Conservation (phyloP, 1,139 yeast genomes). For the Suhomyces anneliseae region DNA sequence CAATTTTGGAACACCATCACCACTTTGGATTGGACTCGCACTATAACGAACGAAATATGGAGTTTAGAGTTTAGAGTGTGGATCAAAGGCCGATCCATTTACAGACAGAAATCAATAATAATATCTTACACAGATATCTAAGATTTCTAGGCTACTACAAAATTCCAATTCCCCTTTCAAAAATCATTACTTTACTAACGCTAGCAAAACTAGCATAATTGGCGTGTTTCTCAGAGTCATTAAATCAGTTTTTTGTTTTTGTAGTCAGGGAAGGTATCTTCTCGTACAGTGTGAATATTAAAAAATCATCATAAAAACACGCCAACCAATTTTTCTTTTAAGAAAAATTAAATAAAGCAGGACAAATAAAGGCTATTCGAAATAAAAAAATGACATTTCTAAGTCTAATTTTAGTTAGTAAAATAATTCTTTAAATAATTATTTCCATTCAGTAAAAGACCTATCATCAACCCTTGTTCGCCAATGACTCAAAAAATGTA, state of each 20-base stretch:
- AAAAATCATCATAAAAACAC: conserved; percentile 48
- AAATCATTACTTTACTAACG: no score
- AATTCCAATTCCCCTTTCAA: no score
- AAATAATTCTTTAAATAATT: background rate
- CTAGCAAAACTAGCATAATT: no score
- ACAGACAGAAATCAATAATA: background rate
- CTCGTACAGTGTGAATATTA: conserved; percentile 68
- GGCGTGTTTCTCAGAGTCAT: conserved; percentile 59
- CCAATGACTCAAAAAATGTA: conserved; percentile 63
- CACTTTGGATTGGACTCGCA: no score
- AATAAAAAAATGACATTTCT: conserved; percentile 9
- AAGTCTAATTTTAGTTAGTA: conserved; percentile 9
- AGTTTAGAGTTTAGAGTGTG: no score
- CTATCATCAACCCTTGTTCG: conserved; percentile 62
- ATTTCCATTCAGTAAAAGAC: conserved; percentile 44
- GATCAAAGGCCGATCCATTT: background rate
- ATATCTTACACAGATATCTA: no score
- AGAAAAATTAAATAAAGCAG: background rate
- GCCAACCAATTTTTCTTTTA: background rate
- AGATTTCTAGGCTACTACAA: no score
- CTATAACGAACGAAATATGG: no score
- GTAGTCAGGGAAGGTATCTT: conserved; percentile 52
- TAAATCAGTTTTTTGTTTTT: conserved; percentile 65
- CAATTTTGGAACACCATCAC: background rate
- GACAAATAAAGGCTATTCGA: conserved; percentile 17